Percentiles rank a stretch among this genome's conserved stretches.
phyloP scores from a whole-genome alignment of 768 basidiomycete genomes.

The Termitomyces bulborhizus region DNA sequence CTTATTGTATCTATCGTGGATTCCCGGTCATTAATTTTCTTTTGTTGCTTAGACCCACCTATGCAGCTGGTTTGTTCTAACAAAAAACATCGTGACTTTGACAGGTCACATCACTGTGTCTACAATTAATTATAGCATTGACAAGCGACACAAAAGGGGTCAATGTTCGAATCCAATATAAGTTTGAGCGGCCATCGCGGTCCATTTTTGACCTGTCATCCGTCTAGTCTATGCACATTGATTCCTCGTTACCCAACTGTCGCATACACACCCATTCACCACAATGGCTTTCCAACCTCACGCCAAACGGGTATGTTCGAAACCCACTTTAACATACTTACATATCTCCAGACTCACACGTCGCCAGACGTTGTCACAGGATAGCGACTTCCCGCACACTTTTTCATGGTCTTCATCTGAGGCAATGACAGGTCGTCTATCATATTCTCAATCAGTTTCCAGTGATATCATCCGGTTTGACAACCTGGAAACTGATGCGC shows the following conservation, averaged over 20 bases:
- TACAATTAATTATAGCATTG: slow-evolving; percentile 7
- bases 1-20: slow-evolving; percentile 2
- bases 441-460: slow-evolving; percentile 19
- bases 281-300: slow-evolving; percentile 2
- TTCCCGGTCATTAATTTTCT: slow-evolving; percentile 1
- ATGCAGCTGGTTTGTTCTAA: background rate
- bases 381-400: slow-evolving; percentile 24
- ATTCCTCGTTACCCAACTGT: background rate
- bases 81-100: slow-evolving; percentile 7
- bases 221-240: background rate
- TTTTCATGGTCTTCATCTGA: slow-evolving; percentile 22
- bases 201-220: background rate
- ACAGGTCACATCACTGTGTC: slow-evolving; percentile 10
- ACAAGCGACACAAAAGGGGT: slow-evolving; percentile 9
- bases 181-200: background rate
- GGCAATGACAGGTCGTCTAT: slow-evolving; percentile 14
- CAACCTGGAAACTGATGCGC: slow-evolving; percentile 11
- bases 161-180: slow-evolving; percentile 4
- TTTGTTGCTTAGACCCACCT: background rate
- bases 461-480: slow-evolving; percentile 20
- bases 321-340: background rate
- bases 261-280: background rate
- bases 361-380: slow-evolving; percentile 10
- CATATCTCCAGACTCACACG: background rate
- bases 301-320: slow-evolving; percentile 3